A percentile compares a stretch with the other conserved stretches of the same genome.
Evolutionary conservation across 2,329 filamentous ascomycete species (phyloP).

Genomic region (Diaporthe sp.): DNA sequence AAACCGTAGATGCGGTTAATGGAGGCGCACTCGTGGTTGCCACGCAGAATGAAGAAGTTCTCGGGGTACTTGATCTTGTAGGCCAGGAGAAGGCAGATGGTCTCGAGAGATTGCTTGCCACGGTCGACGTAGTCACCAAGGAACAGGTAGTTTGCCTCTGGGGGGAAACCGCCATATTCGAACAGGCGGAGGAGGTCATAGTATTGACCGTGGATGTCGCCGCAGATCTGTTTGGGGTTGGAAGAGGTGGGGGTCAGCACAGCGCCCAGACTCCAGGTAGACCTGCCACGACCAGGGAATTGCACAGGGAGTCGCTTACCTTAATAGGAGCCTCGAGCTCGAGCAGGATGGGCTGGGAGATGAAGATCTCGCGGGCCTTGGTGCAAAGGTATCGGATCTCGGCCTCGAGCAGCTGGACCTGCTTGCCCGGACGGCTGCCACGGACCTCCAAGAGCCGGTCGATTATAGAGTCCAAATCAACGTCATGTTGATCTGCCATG

Average conservation of each 20-base stretch:
- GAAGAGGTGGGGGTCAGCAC: constrained; percentile 37
- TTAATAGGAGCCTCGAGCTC: constrained; percentile 99
- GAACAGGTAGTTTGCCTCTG: constrained; percentile 99
- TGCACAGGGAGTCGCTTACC: constrained; percentile 66
- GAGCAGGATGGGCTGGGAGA: constrained; percentile 97
- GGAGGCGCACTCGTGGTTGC: constrained; percentile 98
- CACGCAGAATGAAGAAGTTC: constrained; percentile 99
- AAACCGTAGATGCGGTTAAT: constrained; percentile 99
- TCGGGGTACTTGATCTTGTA: constrained; percentile 99
- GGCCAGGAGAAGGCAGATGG: constrained; percentile 93
- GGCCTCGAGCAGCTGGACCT: constrained; percentile 95
- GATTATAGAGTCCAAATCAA: constrained; percentile 99
- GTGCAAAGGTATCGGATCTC: constrained; percentile 98
- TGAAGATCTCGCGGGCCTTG: constrained; percentile 99
- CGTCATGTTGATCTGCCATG: constrained; percentile 82
- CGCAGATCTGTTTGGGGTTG: constrained; percentile 81
- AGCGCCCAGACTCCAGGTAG: constrained; percentile 29
- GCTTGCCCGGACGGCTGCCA: constrained; percentile 97
- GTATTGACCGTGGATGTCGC: constrained; percentile 99
- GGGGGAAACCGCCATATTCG: constrained; percentile 98
- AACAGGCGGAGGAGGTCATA: constrained; percentile 97
- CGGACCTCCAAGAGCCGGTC: constrained; percentile 97
- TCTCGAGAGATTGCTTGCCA: constrained; percentile 99
- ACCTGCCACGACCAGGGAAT: constrained; percentile 18
- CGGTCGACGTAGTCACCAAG: constrained; percentile 98